Percentiles rank a stretch among this genome's conserved stretches.
Conservation (phyloP, 495 filamentous ascomycete genomes). For the Apiosordaria backusii region DNA sequence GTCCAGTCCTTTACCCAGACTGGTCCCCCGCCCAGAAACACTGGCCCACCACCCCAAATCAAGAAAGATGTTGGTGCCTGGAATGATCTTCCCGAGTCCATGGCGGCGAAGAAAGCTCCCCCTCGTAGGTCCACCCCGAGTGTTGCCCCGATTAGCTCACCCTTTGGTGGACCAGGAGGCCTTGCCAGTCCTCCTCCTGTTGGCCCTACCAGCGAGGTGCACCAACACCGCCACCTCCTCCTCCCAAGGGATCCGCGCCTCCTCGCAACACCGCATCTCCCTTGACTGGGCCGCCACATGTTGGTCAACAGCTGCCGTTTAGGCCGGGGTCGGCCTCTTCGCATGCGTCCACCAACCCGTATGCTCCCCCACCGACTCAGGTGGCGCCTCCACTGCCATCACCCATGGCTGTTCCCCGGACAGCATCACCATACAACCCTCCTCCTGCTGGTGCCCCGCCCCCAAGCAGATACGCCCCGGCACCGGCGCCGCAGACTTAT, state of each 20-base stretch:
- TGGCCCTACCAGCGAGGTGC: slow-evolving; percentile 29
- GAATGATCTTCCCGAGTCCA: slow-evolving; percentile 76
- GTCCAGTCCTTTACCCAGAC: slow-evolving; percentile 19
- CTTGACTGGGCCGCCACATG: slow-evolving; percentile 47
- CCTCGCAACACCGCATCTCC: slow-evolving; percentile 52
- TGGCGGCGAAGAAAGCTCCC: slow-evolving; percentile 70
- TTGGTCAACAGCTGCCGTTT: slow-evolving; percentile 46
- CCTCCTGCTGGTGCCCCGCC: slow-evolving; percentile 71
- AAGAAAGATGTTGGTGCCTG: slow-evolving; percentile 70
- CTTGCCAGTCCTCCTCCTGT: slow-evolving; percentile 48
- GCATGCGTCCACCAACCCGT: slow-evolving; percentile 68
- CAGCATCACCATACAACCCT: slow-evolving; percentile 84
- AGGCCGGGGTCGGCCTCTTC: slow-evolving; percentile 59
- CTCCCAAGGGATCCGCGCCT: slow-evolving; percentile 54
- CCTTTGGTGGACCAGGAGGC: slow-evolving; percentile 57
- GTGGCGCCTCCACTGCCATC: slow-evolving; percentile 43
- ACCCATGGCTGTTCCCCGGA: slow-evolving; percentile 55
- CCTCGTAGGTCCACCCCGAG: slow-evolving; percentile 69
- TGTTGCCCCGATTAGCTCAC: slow-evolving; percentile 55
- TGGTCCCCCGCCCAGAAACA: slow-evolving; percentile 40
- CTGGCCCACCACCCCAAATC: slow-evolving; percentile 68
- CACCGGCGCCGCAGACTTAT: slow-evolving; percentile 58
- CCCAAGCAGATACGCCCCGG: slow-evolving; percentile 82
- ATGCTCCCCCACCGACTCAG: slow-evolving; percentile 59
- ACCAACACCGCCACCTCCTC: slow-evolving; percentile 51